A percentile compares a stretch with the other conserved stretches of the same genome.
These are phyloP conservation scores for Erigeron philadelphicus DNA, from an alignment of 140 eudicot species.

Conservation along the genomic window DNA sequence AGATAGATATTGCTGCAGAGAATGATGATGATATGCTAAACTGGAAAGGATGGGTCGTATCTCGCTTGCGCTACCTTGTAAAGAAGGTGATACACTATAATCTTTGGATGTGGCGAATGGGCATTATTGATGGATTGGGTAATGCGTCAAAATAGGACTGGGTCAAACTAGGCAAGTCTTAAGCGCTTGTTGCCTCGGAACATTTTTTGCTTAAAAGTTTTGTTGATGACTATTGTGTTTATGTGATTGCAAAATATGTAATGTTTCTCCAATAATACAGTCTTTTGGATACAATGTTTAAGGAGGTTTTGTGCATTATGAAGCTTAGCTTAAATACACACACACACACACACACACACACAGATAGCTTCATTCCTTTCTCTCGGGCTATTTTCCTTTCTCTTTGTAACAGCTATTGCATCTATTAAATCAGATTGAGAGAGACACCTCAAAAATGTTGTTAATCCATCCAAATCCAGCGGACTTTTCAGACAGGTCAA, in stretches of 20 bases:
- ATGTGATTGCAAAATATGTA: neutral
- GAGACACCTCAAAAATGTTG: conserved; percentile 70
- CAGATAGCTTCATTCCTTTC: neutral
- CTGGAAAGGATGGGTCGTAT: conserved; percentile 98
- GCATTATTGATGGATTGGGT: neutral
- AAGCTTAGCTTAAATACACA: too few species aligned
- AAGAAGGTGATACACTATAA: conserved; percentile 46
- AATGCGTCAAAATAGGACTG: neutral
- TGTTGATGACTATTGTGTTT: too few species aligned
- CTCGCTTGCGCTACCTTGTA: conserved; percentile 75
- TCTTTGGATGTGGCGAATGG: neutral
- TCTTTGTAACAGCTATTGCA: neutral
- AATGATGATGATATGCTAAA: conserved; percentile 67
- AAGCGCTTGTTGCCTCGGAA: neutral
- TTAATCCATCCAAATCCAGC: conserved; percentile 96
- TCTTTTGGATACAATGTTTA: neutral
- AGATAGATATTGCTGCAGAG: conserved; percentile 72
- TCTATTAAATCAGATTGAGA: conserved; percentile 54
- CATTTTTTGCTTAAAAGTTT: neutral
- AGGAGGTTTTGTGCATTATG: neutral
- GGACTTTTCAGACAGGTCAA: conserved; percentile 63
- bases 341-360: too few species aligned
- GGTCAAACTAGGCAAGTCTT: neutral
- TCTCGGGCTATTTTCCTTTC: neutral
- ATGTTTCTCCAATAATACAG: neutral